Evolutionary conservation across 2,329 filamentous ascomycete genomes (phyloP).

Genomic region (Chaetoscypha palmicola): DNA sequence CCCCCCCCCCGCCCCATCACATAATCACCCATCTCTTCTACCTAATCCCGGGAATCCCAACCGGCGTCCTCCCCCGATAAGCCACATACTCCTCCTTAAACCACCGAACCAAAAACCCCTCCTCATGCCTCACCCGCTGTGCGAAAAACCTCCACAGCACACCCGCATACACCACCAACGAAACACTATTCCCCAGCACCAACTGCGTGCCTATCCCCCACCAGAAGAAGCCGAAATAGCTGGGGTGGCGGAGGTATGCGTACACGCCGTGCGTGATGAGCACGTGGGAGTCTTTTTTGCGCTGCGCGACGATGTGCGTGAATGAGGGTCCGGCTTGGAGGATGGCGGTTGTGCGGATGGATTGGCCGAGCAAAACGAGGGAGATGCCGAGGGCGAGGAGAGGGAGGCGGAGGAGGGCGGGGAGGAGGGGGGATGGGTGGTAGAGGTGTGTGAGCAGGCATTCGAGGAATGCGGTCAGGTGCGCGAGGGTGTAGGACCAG

Average conservation of each 20-base stretch:
- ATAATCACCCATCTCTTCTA: too few species aligned
- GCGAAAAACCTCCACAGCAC: conserved; percentile 86
- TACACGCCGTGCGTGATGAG: conserved; percentile 86
- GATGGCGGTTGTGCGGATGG: conserved; percentile 77
- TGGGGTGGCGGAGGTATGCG: conserved; percentile 68
- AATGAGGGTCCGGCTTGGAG: conserved; percentile 82
- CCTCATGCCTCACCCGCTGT: conserved; percentile 68
- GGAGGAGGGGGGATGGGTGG: conserved; percentile 37
- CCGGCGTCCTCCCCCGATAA: conserved; percentile 64
- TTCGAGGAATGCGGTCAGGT: conserved; percentile 67
- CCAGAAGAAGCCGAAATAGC: conserved; percentile 98
- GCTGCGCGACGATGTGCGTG: conserved; percentile 77
- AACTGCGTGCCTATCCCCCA: conserved; percentile 95
- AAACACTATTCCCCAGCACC: conserved; percentile 76
- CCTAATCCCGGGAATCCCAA: conserved; percentile 72
- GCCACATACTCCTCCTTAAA: conserved; percentile 75
- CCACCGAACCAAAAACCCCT: conserved; percentile 68
- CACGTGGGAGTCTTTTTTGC: conserved; percentile 59
- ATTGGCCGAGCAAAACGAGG: conserved; percentile 64
- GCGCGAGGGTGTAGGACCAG: conserved; percentile 74
- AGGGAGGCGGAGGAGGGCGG: conserved; percentile 30
- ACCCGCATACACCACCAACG: conserved; percentile 63
- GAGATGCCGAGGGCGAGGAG: conserved; percentile 50
- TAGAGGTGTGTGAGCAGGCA: conserved; percentile 54
- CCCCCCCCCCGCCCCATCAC: too few species aligned